phyloP scores from a whole-genome alignment of 495 filamentous ascomycete species.

The Tricharina praecox region DNA sequence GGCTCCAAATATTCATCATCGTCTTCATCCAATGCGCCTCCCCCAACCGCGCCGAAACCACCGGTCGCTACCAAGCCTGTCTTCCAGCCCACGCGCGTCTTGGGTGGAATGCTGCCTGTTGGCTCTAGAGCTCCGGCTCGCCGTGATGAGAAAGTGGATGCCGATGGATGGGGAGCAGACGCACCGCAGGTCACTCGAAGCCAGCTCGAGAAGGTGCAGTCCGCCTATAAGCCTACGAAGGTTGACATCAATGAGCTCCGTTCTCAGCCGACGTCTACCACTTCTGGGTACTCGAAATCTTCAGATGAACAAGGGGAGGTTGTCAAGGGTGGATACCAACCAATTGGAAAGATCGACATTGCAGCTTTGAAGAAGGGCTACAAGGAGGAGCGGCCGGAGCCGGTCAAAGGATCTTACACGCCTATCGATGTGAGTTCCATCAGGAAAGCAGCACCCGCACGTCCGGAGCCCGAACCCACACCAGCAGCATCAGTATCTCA shows the following conservation, averaged over 20 bases:
- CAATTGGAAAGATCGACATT: slow-evolving; percentile 91
- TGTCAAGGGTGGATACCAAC: slow-evolving; percentile 82
- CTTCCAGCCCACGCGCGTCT: slow-evolving; percentile 63
- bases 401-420: slow-evolving; percentile 81
- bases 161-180: slow-evolving; percentile 91
- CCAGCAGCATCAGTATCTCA: slow-evolving; percentile 45
- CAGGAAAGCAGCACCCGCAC: slow-evolving; percentile 38
- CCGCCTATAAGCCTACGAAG: slow-evolving; percentile 85
- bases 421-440: slow-evolving; percentile 90
- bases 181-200: slow-evolving; percentile 74
- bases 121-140: slow-evolving; percentile 46
- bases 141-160: slow-evolving; percentile 38
- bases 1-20: slow-evolving; percentile 74
- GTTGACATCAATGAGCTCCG: slow-evolving; percentile 55
- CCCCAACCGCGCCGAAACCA: slow-evolving; percentile 41
- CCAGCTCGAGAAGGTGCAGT: slow-evolving; percentile 77
- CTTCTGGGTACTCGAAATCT: slow-evolving; percentile 33
- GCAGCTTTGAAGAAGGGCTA: slow-evolving; percentile 63
- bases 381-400: slow-evolving; percentile 58
- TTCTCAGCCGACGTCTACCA: slow-evolving; percentile 50
- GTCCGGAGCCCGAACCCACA: slow-evolving; percentile 30
- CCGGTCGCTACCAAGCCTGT: slow-evolving; percentile 70
- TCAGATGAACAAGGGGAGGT: slow-evolving; percentile 34
- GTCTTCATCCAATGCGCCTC: slow-evolving; percentile 33
- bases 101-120: slow-evolving; percentile 32